Base-by-base conservation (phyloP, 495 filamentous ascomycete species). In the Baudoinia panamericana region DNA sequence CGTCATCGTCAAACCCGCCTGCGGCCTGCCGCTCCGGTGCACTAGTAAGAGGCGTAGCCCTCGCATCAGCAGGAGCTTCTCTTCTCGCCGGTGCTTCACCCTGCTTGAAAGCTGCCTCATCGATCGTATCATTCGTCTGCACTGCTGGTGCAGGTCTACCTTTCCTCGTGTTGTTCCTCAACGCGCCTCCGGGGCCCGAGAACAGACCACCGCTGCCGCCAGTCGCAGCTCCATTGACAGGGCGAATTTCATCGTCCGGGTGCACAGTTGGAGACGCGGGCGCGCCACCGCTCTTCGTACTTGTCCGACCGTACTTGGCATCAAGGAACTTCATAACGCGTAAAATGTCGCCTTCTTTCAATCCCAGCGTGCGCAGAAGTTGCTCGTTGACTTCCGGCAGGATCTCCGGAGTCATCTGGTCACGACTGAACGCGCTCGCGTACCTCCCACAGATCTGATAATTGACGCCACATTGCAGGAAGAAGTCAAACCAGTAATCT, bases 401-500 rank as follows among this genome's bases (percentile, higher is more conserved):
- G 21, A 90, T 74, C 30, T 78, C 80, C 60, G 95, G 85, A 46
- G 93, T 86, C 84, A 99, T 96, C 10, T 86, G 87, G 55, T 99
- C 90, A 54, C 75, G 76, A 21, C 70, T 53, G 52, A 99, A 96
- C 8, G 82, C 82, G 52, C 82, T 78, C 5, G 90, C 77, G 56
- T 99, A 99, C 27, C 92, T 72, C 59, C 95, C 86, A 60, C 90
- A 96, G 30, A 90, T 78, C 51, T 87, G 81, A 24, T 84, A 80
- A 39, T 82, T 80, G 42, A 96, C 83, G 22, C 92, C 90, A 56
- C 86, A 85, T 41, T 75, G 71, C 17, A 99, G 65, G 67, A 99
- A 99, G 63, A 99, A 96, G 49, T 94, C 84, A 55, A 96, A 99
- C 90, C 90, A 99, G 58, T 99, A 90, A 54, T 96, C 93, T 30